These are phyloP conservation scores for Flueggea neowawraea DNA, from an alignment of 441 rosid genomes.

Conservation along the genomic window DNA sequence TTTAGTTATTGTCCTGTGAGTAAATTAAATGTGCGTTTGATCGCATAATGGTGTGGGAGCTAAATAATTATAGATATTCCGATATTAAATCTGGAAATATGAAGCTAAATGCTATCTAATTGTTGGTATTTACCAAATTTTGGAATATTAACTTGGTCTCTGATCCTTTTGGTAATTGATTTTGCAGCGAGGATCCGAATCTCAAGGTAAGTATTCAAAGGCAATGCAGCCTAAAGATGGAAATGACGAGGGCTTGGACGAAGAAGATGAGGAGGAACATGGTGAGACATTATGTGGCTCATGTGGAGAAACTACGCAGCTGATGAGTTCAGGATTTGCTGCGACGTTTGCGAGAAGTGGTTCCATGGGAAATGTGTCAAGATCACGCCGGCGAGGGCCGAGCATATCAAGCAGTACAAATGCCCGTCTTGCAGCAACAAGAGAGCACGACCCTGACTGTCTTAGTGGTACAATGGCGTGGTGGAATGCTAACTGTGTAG, in stretches of 20 bases:
- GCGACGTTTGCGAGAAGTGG: constrained; percentile 75
- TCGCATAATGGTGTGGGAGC: too few species aligned
- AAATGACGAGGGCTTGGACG: constrained; percentile 55
- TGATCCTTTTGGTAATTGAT: not conserved
- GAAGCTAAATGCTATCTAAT: too few species aligned
- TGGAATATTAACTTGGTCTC: too few species aligned
- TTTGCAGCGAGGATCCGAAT: constrained; percentile 46
- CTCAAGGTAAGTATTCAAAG: constrained; percentile 47
- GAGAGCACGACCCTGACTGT: constrained; percentile 61
- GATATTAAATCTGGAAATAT: too few species aligned
- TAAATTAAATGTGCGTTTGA: too few species aligned
- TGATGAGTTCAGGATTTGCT: constrained; percentile 76
- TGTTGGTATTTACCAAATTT: too few species aligned
- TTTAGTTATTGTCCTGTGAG: too few species aligned
- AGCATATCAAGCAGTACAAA: constrained; percentile 87
- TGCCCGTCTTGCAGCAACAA: constrained; percentile 90
- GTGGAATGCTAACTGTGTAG: constrained; percentile 41
- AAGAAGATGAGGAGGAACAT: constrained; percentile 75
- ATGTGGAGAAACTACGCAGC: constrained; percentile 66
- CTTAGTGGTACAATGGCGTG: constrained; percentile 28
- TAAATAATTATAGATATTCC: too few species aligned
- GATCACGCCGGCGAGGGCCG: constrained; percentile 91
- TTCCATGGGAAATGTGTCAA: constrained; percentile 86
- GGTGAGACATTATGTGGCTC: constrained; percentile 80
- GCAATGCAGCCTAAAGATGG: constrained; percentile 36